Evolutionary conservation across 768 basidiomycete species (phyloP).

Genomic region (Hysterangium stoloniferum): DNA sequence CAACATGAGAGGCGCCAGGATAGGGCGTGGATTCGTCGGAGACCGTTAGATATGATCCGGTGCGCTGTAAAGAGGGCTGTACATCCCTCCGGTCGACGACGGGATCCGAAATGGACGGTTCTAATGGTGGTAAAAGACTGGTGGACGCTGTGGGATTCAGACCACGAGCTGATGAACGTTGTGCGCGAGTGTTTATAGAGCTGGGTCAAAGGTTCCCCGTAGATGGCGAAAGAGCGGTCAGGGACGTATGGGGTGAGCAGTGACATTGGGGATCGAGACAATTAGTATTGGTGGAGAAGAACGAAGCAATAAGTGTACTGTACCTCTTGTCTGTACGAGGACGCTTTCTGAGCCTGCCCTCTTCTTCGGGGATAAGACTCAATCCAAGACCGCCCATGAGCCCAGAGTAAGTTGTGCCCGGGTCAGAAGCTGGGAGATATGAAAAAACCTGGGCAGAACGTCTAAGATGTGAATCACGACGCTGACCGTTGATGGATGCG

Average conservation of each 20-base stretch:
- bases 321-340: conserved; percentile 68
- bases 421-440: conserved; percentile 78
- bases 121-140: conserved; percentile 31
- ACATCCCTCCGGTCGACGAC: conserved; percentile 52
- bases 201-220: conserved; percentile 32
- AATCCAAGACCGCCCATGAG: conserved; percentile 49
- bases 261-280: conserved; percentile 20
- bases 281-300: conserved; percentile 11
- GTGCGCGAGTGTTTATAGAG: conserved; percentile 56
- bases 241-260: conserved; percentile 3
- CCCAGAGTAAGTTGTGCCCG: conserved; percentile 82
- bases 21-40: conserved; percentile 10
- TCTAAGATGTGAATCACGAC: conserved; percentile 61
- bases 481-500: conserved; percentile 58
- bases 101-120: conserved; percentile 15
- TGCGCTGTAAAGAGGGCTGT: conserved; percentile 49
- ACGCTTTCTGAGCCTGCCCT: conserved; percentile 65
- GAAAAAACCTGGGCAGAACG: conserved; percentile 64
- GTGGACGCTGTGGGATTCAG: conserved; percentile 40
- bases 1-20: background rate
- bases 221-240: background rate
- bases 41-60: conserved; percentile 49
- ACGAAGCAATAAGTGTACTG: conserved; percentile 26
- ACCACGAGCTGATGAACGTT: conserved; percentile 63
- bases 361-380: conserved; percentile 49